Percentiles rank a stretch among this genome's conserved stretches.
These are phyloP conservation scores for Fonsecaea nubica DNA, from an alignment of 2,329 filamentous ascomycete genomes.

Conservation along the genomic window DNA sequence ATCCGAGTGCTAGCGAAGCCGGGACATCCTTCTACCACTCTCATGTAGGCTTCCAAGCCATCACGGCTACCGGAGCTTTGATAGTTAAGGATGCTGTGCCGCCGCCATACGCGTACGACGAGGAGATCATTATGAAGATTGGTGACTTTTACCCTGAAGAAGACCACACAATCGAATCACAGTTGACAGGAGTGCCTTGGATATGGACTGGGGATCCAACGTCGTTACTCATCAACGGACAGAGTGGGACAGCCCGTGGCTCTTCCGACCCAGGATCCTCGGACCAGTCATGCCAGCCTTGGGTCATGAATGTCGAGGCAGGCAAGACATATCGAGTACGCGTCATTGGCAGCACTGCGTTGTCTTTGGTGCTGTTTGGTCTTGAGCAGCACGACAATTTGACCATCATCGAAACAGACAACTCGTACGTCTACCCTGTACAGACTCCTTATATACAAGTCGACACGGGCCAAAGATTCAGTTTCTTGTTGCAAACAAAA, in stretches of 20 bases:
- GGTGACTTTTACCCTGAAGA: slow-evolving; percentile 64
- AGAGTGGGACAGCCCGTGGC: slow-evolving; percentile 54
- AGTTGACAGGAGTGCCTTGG: slow-evolving; percentile 59
- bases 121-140: slow-evolving; percentile 63
- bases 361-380: slow-evolving; percentile 62
- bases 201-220: slow-evolving; percentile 66
- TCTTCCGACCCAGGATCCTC: slow-evolving; percentile 39
- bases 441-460: slow-evolving; percentile 61
- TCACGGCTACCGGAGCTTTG: slow-evolving; percentile 63
- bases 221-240: slow-evolving; percentile 65
- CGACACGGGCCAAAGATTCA: slow-evolving; percentile 65
- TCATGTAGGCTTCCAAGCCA: slow-evolving; percentile 68
- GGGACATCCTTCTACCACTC: slow-evolving; percentile 74
- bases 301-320: slow-evolving; percentile 65
- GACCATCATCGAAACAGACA: slow-evolving; percentile 67
- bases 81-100: slow-evolving; percentile 61
- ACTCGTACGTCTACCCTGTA: slow-evolving; percentile 44
- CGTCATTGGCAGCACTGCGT: slow-evolving; percentile 63
- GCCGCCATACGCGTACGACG: slow-evolving; percentile 66
- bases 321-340: slow-evolving; percentile 68
- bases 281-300: slow-evolving; percentile 48
- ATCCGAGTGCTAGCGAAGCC: slow-evolving; percentile 58
- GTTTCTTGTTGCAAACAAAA: slow-evolving; percentile 63
- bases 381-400: slow-evolving; percentile 65
- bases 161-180: slow-evolving; percentile 60